Base-by-base conservation (phyloP, 768 basidiomycete genomes). In the Collybia mongolica region DNA sequence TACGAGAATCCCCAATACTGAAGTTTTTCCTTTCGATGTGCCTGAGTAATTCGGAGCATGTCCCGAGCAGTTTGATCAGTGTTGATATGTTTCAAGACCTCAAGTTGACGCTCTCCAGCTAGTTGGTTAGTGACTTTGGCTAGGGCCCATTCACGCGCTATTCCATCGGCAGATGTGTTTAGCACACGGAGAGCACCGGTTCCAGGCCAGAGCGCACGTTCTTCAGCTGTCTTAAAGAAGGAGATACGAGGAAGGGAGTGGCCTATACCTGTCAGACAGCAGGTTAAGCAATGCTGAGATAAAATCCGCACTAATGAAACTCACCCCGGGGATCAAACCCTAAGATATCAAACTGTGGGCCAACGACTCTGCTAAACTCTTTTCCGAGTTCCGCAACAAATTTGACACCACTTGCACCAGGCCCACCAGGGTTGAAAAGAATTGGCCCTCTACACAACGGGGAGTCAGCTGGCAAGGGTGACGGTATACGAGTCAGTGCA, bases 301-400 rank as follows among this genome's bases (percentile, higher is more conserved):
- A 14, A 32, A 32, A 11, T 32, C 24, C 32, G n/a, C n/a, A n/a
- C 9, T 32, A 14, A 32, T 32, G 14, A 32, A 14, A 14, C 14
- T 5, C 14, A 74, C 74, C 75, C 63, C 75, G 57, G 9, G 75
- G 75, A 56, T 80, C 77, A 52, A 77, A 78, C 2, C 73, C 67
- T 7, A 80, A 65, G 2, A 78, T 53, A 46, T 80, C 75, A 52
- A 73, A 80, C 37, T 69, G 61, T 17, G 72, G 68, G 5, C 78
- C 77, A 6, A 79, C 39, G 15, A 73, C 54, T 1, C 46, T 28
- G 7, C 62, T 57, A 8, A 78, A 44, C 1, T 45, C 28, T 8
- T 57, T 49, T 1, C 68, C 75, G 0, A 36, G 2, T 3, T 12
- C 14, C 3, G 56, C 22, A 19, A 72, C 53, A 0, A 68, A 20